These are phyloP conservation scores for Leucogyrophana mollusca DNA, from an alignment of 768 basidiomycete genomes.

Conservation along the genomic window DNA sequence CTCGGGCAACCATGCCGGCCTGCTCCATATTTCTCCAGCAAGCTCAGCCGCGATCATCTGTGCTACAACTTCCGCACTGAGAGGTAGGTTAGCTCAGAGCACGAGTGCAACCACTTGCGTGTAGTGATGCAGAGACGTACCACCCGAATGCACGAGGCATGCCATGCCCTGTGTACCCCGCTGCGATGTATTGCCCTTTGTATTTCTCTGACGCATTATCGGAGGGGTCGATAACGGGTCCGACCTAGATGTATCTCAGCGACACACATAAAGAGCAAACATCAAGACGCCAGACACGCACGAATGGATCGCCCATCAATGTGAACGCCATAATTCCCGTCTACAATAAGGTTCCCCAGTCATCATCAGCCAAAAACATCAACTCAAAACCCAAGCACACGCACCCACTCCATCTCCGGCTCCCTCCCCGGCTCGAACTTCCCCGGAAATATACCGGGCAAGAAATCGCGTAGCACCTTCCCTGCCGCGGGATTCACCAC, in stretches of 20 bases:
- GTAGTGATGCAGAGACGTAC: slow-evolving; percentile 21
- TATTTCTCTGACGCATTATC: slow-evolving; percentile 24
- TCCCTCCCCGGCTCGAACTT: slow-evolving; percentile 46
- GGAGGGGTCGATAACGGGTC: slow-evolving; percentile 46
- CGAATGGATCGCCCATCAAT: slow-evolving; percentile 59
- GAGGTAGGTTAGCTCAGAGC: too few relatives aligned
- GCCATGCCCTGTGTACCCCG: slow-evolving; percentile 76
- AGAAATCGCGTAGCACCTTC: slow-evolving; percentile 50
- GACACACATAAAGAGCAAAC: not conserved
- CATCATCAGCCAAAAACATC: not conserved
- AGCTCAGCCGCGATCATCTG: slow-evolving; percentile 57
- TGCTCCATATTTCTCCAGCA: slow-evolving; percentile 40
- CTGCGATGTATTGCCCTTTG: slow-evolving; percentile 67
- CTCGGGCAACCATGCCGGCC: slow-evolving; percentile 64
- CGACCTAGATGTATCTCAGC: slow-evolving; percentile 44
- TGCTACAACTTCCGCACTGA: slow-evolving; percentile 61
- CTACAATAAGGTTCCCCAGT: slow-evolving; percentile 31
- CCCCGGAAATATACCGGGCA: slow-evolving; percentile 56
- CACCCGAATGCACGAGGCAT: slow-evolving; percentile 78
- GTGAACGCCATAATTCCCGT: slow-evolving; percentile 86
- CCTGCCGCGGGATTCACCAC: slow-evolving; percentile 47
- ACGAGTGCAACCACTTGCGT: not conserved
- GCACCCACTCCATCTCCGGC: slow-evolving; percentile 84
- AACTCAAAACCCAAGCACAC: not conserved
- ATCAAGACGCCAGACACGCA: slow-evolving; percentile 32